Evolutionary conservation across 768 basidiomycete species (phyloP).

Genomic region (Daedalea quercina): DNA sequence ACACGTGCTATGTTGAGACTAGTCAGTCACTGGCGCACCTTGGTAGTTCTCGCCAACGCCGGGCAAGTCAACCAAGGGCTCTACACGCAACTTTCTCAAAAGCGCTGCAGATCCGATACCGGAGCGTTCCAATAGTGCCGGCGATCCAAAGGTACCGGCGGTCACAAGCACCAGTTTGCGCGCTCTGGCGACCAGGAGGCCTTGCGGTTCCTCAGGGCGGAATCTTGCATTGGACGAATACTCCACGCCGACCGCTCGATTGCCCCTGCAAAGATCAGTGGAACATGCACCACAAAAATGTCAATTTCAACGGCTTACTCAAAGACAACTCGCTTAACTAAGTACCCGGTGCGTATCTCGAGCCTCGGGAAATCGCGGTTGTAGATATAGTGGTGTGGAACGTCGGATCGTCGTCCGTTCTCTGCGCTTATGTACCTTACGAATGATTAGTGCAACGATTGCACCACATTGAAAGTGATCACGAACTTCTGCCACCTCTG

Average conservation of each 20-base stretch:
- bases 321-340: slow-evolving; percentile 32
- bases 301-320: slow-evolving; percentile 19
- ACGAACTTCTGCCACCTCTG: slow-evolving; percentile 52
- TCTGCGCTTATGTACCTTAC: slow-evolving; percentile 46
- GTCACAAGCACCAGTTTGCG: slow-evolving; percentile 32
- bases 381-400: slow-evolving; percentile 38
- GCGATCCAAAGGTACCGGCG: slow-evolving; percentile 37
- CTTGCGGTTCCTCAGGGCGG: slow-evolving; percentile 8
- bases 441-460: neutral
- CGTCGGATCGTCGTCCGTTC: slow-evolving; percentile 53
- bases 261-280: slow-evolving; percentile 20
- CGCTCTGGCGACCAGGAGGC: slow-evolving; percentile 21
- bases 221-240: slow-evolving; percentile 25
- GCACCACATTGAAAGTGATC: neutral
- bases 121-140: slow-evolving; percentile 50
- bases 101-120: slow-evolving; percentile 32
- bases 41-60: slow-evolving; percentile 40
- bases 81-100: slow-evolving; percentile 25
- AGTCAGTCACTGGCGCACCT: slow-evolving; percentile 3
- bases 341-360: slow-evolving; percentile 26
- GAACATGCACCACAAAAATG: neutral
- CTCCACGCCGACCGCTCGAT: slow-evolving; percentile 33
- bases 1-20: too few relatives aligned
- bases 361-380: slow-evolving; percentile 16
- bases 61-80: slow-evolving; percentile 29